Evolutionary conservation across 305 asterid genomes (phyloP).

Genomic region (Salvia sclarea): DNA sequence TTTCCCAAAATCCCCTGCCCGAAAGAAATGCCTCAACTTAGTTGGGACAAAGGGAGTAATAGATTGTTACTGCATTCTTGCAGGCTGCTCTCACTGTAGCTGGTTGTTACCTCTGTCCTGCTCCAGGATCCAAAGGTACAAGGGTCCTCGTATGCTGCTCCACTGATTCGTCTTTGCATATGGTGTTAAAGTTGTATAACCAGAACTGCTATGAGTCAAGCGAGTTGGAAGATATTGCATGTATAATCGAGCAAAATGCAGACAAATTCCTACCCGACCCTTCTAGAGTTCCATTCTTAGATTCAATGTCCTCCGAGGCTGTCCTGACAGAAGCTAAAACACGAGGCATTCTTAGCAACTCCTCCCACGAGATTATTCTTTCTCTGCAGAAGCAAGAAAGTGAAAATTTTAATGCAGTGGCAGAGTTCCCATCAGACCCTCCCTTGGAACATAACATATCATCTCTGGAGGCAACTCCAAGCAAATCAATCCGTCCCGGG

Average conservation of each 20-base stretch:
- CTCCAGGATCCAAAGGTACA: conserved; percentile 93
- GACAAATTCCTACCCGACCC: conserved; percentile 40
- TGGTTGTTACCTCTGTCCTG: conserved; percentile 88
- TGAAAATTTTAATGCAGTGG: conserved; percentile 47
- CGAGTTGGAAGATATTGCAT: conserved; percentile 55
- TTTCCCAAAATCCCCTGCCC: too few relatives aligned
- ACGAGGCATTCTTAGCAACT: conserved; percentile 58
- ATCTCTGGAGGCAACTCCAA: conserved; percentile 29
- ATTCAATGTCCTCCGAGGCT: conserved; percentile 50
- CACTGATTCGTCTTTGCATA: conserved; percentile 47
- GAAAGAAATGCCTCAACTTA: too few relatives aligned
- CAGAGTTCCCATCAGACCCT: conserved; percentile 34
- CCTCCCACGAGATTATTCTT: conserved; percentile 53
- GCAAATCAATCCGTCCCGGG: conserved; percentile 47
- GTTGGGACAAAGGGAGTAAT: too few relatives aligned
- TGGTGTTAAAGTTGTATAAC: conserved; percentile 38
- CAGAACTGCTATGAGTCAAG: conserved; percentile 32
- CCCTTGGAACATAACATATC: conserved; percentile 35
- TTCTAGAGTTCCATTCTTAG: conserved; percentile 45
- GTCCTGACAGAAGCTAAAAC: conserved; percentile 63
- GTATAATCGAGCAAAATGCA: conserved; percentile 37
- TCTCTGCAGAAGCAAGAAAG: conserved; percentile 65
- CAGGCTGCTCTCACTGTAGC: conserved; percentile 85
- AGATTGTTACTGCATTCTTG: conserved; percentile 27
- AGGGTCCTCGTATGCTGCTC: conserved; percentile 66